Base-by-base conservation (phyloP, 169 alveolate species). In the Ichthyophthirius multifiliis region DNA sequence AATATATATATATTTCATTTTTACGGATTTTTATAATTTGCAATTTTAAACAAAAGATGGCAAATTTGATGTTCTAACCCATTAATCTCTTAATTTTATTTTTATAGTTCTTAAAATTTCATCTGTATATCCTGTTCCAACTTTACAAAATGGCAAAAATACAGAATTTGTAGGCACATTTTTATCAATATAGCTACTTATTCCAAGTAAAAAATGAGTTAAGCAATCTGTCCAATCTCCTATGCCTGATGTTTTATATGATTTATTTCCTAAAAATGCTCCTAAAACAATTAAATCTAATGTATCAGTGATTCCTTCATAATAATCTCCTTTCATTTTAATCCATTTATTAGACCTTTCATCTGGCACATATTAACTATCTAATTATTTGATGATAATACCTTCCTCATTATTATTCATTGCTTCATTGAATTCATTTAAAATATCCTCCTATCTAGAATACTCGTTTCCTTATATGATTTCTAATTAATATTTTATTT, bases 261-360 rank as follows among this genome's bases (percentile, higher is more conserved):
- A 83, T 43, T 91, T 76, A 62, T 91, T 92, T 1, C 96, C 96
- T 79, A 86, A 93, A 83, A 90, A 93, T 0, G 94, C 96, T 30
- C 96, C 96, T 12, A 93, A 88, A 3, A 93, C 83, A 12, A 93
- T 44, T 73, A 90, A 74, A 83, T 93, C 96, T 31, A 91, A 82
- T 32, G 94, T 89, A 76, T 93, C 96, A 27, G 92, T 91, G 3
- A 93, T 74, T 18, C 89, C 85, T 65, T 93, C 95, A 48, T 89
- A 82, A 82, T 93, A 93, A 74, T 93, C 96, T 34, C 96, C 93
- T 75, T 93, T 93, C 87, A 93, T 84, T 83, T 93, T 93, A 31
- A 93, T 87, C 96, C 96, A 93, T 37, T 78, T 86, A 2, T 82
- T 79, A 6, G 92, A 80, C 73, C 96, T 88, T 71, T 90, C 93